Base-by-base conservation (phyloP, 495 filamentous ascomycete genomes). In the Hypoxylon perforatum region DNA sequence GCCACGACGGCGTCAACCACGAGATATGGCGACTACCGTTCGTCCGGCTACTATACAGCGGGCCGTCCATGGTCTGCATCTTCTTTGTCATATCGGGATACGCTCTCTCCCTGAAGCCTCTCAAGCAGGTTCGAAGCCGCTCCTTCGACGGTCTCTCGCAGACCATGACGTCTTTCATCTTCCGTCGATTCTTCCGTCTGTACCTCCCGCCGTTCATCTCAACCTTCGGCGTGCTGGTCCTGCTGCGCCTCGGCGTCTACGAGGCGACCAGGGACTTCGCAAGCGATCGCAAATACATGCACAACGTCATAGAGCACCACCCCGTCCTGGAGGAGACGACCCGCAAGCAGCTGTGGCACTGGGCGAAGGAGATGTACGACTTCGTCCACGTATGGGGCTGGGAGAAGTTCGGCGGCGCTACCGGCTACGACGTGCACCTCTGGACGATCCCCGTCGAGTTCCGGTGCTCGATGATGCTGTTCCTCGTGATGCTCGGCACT, bases 1-100 rank as follows among this genome's bases (percentile, higher is more conserved):
- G 78, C 56, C 63, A 57, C 48, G 49, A 47, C 15, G 52, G 65
- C 11, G 60, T 61, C 36, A 73, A 80, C 61, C 74, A 74, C 53
- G 73, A 80, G 49, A 55, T 87, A 46, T 80, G 88, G 54, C 84
- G 89, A 67, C 76, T 92, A 3, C 90, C 90, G 9, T 82, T 93
- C 62, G 18, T 92, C 8, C 82, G 90, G 50, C 80, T 93, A 35
- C 68, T 91, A 9, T 87, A 87, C 69, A 87, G 85, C 19, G 90
- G 88, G 17, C 86, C 87, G 48, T 86, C 90, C 21, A 90, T 90
- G 86, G 90, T 92, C 23, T 84, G 85, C 72, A 85, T 91, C 51
- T 92, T 92, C 79, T 92, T 91, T 75, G 87, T 92, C 52, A 86
- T 93, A 46, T 91, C 88, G 4, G 90, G 90, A 63, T 90, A 89